A percentile compares a stretch with the other conserved stretches of the same genome.
These are phyloP conservation scores for Lachnellula subtilissima DNA, from an alignment of 2,329 filamentous ascomycete genomes.

Conservation along the genomic window DNA sequence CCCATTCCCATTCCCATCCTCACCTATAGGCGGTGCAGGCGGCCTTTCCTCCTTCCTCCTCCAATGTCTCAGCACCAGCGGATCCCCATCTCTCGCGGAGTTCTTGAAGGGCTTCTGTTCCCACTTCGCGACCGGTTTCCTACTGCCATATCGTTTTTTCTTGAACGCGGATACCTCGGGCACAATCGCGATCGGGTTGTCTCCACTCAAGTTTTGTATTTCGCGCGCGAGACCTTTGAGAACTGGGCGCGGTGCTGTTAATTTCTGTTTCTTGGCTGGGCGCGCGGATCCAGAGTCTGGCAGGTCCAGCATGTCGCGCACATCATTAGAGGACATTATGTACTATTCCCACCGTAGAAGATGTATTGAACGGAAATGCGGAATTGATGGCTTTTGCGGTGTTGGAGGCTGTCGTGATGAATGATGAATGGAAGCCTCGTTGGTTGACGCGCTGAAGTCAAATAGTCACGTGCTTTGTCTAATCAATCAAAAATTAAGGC, in stretches of 20 bases:
- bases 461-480: neutral
- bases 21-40: slow-evolving; percentile 36
- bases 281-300: slow-evolving; percentile 55
- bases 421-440: neutral
- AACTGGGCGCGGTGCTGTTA: slow-evolving; percentile 53
- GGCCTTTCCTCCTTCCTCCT: slow-evolving; percentile 53
- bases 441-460: neutral
- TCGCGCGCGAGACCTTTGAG: slow-evolving; percentile 62
- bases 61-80: slow-evolving; percentile 74
- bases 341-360: neutral
- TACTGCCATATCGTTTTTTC: slow-evolving; percentile 49
- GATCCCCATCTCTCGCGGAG: slow-evolving; percentile 64
- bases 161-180: slow-evolving; percentile 56
- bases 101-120: slow-evolving; percentile 69
- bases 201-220: slow-evolving; percentile 60
- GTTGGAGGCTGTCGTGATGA: neutral
- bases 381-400: neutral
- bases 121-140: slow-evolving; percentile 58
- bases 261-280: slow-evolving; percentile 71
- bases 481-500: too few relatives aligned
- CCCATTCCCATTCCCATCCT: slow-evolving; percentile 27
- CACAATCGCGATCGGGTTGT: slow-evolving; percentile 63
- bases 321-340: slow-evolving; percentile 69
- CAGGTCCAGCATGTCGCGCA: slow-evolving; percentile 84
- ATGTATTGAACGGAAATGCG: neutral